Conservation (phyloP, 1,139 yeast genomes). For the Pichia cactophila region DNA sequence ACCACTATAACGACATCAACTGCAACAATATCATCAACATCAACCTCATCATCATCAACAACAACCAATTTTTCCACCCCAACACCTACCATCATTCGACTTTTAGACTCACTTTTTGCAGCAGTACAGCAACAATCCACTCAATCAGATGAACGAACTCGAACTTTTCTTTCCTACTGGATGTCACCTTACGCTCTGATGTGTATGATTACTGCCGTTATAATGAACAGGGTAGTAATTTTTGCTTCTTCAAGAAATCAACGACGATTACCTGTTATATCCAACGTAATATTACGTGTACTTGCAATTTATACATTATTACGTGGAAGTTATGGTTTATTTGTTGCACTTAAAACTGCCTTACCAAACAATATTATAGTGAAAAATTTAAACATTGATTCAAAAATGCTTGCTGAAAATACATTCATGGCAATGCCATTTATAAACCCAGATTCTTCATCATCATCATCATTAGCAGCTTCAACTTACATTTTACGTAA, state of each 20-base stretch:
- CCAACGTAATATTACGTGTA: constrained; percentile 23
- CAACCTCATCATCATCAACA: not conserved
- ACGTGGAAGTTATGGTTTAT: constrained; percentile 25
- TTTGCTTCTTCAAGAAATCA: constrained; percentile 54
- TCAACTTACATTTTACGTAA: constrained; percentile 57
- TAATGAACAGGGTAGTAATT: constrained; percentile 57
- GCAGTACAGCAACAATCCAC: constrained; percentile 28
- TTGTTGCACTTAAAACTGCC: constrained; percentile 24
- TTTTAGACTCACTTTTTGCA: constrained; percentile 22
- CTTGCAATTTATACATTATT: constrained; percentile 26
- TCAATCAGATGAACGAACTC: constrained; percentile 22
- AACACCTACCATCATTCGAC: constrained; percentile 7
- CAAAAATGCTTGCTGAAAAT: constrained; percentile 15
- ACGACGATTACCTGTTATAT: constrained; percentile 26
- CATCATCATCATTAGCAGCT: constrained; percentile 39
- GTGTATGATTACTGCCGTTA: constrained; percentile 57
- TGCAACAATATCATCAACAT: not conserved
- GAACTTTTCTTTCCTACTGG: constrained; percentile 30
- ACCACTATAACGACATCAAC: no score
- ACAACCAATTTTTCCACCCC: not conserved
- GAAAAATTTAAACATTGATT: constrained; percentile 32
- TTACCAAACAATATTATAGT: constrained; percentile 11
- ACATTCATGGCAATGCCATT: constrained; percentile 13
- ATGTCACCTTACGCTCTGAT: constrained; percentile 43
- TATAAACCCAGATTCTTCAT: constrained; percentile 1